Base-by-base conservation (phyloP, 306 rosid genomes). In the Pachyrhizus erosus region DNA sequence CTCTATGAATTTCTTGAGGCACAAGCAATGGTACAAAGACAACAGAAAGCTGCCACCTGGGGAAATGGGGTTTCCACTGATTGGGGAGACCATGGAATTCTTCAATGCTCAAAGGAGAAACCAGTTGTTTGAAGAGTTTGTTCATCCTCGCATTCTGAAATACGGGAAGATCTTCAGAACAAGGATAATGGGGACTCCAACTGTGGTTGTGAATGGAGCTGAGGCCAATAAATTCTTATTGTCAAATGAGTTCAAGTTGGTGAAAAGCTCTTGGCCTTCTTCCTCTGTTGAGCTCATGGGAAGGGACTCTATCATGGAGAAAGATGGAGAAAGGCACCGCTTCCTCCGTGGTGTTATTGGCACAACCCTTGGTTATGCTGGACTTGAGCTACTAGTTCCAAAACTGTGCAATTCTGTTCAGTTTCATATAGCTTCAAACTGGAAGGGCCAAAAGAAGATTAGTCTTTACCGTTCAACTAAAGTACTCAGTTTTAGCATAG, bases 241-340 rank as follows among this genome's bases (percentile, higher is more conserved):
- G 64, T 90, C 95, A 2, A 92, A 90, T 71, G 97, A 94, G 89
- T 94, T 94, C 83, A 92, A 94, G 88, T 76, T 90, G 78, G 98
- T 92, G 76, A 85, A 90, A 71, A 92, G 97, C 79, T 91, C 97
- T 17, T 92, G 97, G 98, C 98, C 98, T 68, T 87, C 95, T 13
- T 71, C 92, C 5, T 84, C 94, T 9, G 94, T 94, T 78, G 89
- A 94, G 87, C 92, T 92, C 81, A 92, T 94, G 98, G 98, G 97
- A 58, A 86, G 65, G 45, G 84, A 92, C 83, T 92, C 91, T 0
- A 92, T 92, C 72, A 92, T 94, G 97, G 91, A 90, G 81, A 91
- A 90, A 64, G 89, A 91, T 24, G 91, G 97, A 0, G 91, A 90
- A 49, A 67, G 84, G n/a, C 98, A 94, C 58, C 87, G 93, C 0